phyloP scores from a whole-genome alignment of 1,284 basidiomycete genomes.

The Anthracocystis walkeri region DNA sequence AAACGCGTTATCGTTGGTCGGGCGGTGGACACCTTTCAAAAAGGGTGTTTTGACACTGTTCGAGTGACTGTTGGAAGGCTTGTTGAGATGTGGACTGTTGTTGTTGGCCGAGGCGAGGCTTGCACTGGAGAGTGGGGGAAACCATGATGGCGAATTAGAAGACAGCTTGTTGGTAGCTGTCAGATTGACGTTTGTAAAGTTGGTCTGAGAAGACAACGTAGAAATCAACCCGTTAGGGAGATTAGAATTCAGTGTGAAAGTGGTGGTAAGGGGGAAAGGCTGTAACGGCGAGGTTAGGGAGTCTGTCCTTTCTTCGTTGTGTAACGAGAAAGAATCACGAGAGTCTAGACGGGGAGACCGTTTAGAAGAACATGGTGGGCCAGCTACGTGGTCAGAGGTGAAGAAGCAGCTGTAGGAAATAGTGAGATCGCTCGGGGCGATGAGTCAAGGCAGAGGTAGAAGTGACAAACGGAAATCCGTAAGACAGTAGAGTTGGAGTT shows the following conservation, averaged over 20 bases:
- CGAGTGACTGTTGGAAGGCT: conserved; percentile 27
- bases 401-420: conserved; percentile 52
- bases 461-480: conserved; percentile 27
- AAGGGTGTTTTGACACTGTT: conserved; percentile 37
- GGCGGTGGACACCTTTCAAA: conserved; percentile 53
- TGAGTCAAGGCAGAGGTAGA: conserved; percentile 13
- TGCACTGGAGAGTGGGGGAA: conserved; percentile 40
- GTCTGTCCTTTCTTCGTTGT: conserved; percentile 53
- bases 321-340: conserved; percentile 40
- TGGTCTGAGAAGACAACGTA: conserved; percentile 53
- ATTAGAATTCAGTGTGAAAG: conserved; percentile 35
- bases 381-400: conserved; percentile 52
- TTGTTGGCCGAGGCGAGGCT: conserved; percentile 51
- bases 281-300: conserved; percentile 46
- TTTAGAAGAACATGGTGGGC: conserved; percentile 59
- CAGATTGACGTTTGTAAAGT: conserved; percentile 30
- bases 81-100: conserved; percentile 23
- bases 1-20: conserved; percentile 49
- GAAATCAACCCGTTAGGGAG: conserved; percentile 56
- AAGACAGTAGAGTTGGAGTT: conserved; percentile 14
- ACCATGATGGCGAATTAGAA: conserved; percentile 48
- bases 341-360: conserved; percentile 48
- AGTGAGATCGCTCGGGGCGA: conserved; percentile 33
- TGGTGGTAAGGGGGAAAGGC: conserved; percentile 35
- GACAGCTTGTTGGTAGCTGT: conserved; percentile 53